Evolutionary conservation across 257 asterid species (phyloP), one percentile per base, ranked within the genome.

Genomic region (Fraxinus americana): DNA sequence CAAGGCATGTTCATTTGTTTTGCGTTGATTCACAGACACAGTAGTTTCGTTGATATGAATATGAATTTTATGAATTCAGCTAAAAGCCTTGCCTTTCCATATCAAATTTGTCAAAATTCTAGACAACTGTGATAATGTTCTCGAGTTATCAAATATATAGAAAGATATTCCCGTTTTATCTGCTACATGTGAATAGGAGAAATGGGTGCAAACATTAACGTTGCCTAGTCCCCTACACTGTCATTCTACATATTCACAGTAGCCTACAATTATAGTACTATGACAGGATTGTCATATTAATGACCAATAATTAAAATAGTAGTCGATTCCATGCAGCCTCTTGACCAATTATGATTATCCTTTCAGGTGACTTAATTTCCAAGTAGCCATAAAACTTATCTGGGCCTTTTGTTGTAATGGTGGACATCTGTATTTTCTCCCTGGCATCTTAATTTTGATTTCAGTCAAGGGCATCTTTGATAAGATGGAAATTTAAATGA

Each of bases 1-100:
- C 77, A 92, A 94, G 98, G 98, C 90, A 85, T 57, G 57, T 10
- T 75, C 29, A 67, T 73, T 70, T 57, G 29, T n/a, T 16, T 17
- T 57, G 29, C 2, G 13, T 57, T n/a, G 4, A n/a, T 57, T 57
- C 66, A 57, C 29, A 57, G 25, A 7, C 2, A 50, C 16, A n/a
- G 13, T n/a, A 57, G 13, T 57, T n/a, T 57, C 1, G 25, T 57
- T 57, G 12, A 17, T 57, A n/a, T 2, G 2, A 54, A 5, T 54
- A 14, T 19, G 9, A n/a, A 54, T 5, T 54, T 54, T 43, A 32
- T 68, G 59, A 57, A 43, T 71, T n/a, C 70, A 48, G 72, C 21
- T 38, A 5, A 38, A 71, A 78, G 45, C 16, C 6, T 14, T 13
- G 7, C 39, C 35, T 77, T 81, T 48, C 59, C n/a, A 38, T 61